These are phyloP conservation scores for Coniochaeta ligniaria DNA, from an alignment of 2,329 filamentous ascomycete species.

Conservation along the genomic window DNA sequence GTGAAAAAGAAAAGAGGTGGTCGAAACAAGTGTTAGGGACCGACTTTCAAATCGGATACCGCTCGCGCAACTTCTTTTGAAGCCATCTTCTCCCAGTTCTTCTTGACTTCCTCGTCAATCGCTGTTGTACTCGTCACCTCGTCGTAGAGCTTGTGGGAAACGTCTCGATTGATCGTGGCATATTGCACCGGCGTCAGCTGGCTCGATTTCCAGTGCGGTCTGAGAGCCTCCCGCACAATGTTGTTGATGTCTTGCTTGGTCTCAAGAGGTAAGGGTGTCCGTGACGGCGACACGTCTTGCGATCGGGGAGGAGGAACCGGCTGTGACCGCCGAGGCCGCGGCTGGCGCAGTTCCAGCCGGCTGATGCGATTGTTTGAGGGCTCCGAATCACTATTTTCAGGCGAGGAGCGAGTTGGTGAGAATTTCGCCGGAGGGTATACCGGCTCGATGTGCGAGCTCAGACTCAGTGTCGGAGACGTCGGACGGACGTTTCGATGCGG, in stretches of 20 bases:
- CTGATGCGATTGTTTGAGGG: conserved; percentile 13
- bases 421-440: conserved; percentile 70
- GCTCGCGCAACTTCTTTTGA: conserved; percentile 72
- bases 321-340: conserved; percentile 40
- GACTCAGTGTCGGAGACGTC: conserved; percentile 56
- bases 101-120: conserved; percentile 59
- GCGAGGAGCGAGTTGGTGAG: conserved; percentile 46
- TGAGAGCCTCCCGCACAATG: conserved; percentile 77
- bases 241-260: conserved; percentile 84
- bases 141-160: conserved; percentile 84
- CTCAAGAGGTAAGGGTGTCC: conserved; percentile 61
- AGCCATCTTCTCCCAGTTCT: conserved; percentile 69
- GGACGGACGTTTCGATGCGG: conserved; percentile 54
- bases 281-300: conserved; percentile 61
- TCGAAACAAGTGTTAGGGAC: conserved; percentile 14
- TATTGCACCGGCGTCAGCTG: conserved; percentile 84
- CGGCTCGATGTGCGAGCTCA: conserved; percentile 67
- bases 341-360: conserved; percentile 43
- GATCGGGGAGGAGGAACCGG: conserved; percentile 37
- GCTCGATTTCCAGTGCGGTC: conserved; percentile 74
- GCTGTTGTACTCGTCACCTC: conserved; percentile 46
- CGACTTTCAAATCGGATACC: conserved; percentile 49
- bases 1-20: conserved; percentile 1
- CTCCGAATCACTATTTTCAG: conserved; percentile 35
- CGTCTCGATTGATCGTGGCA: conserved; percentile 81